Conservation (phyloP, 2,329 filamentous ascomycete species). For the Fusarium palustre region DNA sequence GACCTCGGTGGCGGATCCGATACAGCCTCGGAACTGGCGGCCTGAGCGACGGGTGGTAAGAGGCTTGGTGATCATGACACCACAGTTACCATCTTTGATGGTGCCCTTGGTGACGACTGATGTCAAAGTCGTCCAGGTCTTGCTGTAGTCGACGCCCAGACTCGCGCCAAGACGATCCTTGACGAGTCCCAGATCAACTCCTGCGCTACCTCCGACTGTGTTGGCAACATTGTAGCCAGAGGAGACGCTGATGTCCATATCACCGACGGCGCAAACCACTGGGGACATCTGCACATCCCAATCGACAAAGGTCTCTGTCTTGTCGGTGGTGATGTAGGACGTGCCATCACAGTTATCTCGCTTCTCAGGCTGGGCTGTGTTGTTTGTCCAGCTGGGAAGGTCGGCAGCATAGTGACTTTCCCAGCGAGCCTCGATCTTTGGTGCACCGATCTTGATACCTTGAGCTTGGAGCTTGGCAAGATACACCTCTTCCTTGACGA, state of each 20-base stretch:
- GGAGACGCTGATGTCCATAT: slow-evolving; percentile 1
- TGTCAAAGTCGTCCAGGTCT: not conserved
- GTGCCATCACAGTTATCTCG: not conserved
- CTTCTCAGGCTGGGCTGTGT: not conserved
- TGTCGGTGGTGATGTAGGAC: not conserved
- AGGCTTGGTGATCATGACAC: slow-evolving; percentile 1
- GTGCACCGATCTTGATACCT: slow-evolving; percentile 1
- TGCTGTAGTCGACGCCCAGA: not conserved
- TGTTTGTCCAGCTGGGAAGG: not conserved
- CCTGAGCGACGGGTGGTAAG: not conserved
- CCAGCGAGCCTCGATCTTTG: not conserved
- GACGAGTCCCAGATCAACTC: not conserved
- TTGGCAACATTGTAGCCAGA: not conserved
- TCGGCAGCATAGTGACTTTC: too few relatives aligned
- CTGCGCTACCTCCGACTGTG: not conserved
- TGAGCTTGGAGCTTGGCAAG: not conserved
- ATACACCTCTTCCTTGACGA: not conserved
- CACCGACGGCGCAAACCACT: not conserved
- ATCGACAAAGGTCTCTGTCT: not conserved
- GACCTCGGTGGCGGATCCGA: not conserved
- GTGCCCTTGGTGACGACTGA: slow-evolving; percentile 2
- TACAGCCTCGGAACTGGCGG: not conserved
- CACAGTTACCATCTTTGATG: not conserved
- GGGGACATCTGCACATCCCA: slow-evolving; percentile 6
- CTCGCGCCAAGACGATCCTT: not conserved